phyloP scores from a whole-genome alignment of 371 early-diverging fungal genomes.

The Smittium culicis region DNA sequence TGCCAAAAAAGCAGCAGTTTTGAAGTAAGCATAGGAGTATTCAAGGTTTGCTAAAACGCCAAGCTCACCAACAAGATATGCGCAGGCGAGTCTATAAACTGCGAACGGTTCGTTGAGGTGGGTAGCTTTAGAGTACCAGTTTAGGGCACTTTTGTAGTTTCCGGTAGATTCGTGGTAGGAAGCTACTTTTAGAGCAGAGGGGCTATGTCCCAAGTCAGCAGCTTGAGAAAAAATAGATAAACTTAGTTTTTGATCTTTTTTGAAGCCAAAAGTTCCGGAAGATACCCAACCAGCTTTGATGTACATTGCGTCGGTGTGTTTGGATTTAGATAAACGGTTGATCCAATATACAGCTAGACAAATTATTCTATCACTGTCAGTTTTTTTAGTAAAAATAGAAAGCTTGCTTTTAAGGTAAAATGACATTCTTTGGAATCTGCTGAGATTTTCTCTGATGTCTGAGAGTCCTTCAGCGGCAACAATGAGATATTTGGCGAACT shows the following conservation, averaged over 20 bases:
- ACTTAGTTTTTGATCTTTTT: not conserved
- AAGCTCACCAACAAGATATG: conserved; percentile 2
- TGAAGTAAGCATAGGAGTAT: conserved; percentile 1
- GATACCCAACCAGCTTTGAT: conserved; percentile 1
- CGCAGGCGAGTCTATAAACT: not conserved
- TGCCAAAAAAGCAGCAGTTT: not conserved
- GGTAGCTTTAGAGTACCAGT: conserved; percentile 1
- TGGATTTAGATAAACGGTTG: not conserved
- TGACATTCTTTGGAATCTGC: not conserved
- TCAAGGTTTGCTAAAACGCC: not conserved
- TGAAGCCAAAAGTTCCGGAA: not conserved
- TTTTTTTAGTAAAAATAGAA: not conserved
- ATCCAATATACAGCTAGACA: conserved; percentile 2
- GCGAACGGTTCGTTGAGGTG: conserved; percentile 1
- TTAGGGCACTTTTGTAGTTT: not conserved
- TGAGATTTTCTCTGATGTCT: not conserved
- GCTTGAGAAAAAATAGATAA: not conserved
- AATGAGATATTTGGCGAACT: conserved; percentile 8
- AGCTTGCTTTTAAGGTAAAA: not conserved
- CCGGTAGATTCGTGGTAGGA: not conserved
- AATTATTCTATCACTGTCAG: not conserved
- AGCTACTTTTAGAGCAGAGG: not conserved
- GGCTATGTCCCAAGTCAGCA: not conserved
- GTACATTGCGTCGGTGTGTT: not conserved
- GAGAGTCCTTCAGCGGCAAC: not conserved